These are phyloP conservation scores for Prunus padus DNA, from an alignment of 306 rosid species.

Conservation along the genomic window DNA sequence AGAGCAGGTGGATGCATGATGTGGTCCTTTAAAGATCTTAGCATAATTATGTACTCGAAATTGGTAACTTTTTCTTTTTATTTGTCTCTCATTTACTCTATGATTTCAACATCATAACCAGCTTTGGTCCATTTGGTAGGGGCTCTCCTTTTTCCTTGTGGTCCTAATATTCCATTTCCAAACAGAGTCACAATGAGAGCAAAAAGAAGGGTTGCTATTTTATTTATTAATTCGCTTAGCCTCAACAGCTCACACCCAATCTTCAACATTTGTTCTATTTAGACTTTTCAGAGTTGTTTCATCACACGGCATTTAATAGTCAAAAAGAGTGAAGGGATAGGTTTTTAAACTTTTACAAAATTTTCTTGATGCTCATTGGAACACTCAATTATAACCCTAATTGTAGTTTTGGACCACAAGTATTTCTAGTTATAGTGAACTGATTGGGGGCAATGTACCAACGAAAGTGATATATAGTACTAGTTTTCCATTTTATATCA, in stretches of 20 bases:
- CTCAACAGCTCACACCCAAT: background rate
- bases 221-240: too few species aligned
- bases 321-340: background rate
- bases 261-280: background rate
- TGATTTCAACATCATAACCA: slow-evolving; percentile 12
- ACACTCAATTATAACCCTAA: background rate
- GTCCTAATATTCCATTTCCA: background rate
- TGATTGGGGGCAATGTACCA: slow-evolving; percentile 10
- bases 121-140: background rate
- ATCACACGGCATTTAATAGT: slow-evolving; percentile 21
- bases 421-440: background rate
- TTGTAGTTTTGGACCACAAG: background rate
- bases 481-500: background rate
- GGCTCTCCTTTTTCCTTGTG: background rate
- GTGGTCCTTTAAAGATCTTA: slow-evolving; percentile 14
- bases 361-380: background rate
- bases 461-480: slow-evolving; percentile 4
- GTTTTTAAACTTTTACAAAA: background rate
- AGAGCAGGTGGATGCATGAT: background rate
- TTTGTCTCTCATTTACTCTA: background rate
- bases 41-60: slow-evolving; percentile 12
- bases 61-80: background rate
- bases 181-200: too few species aligned
- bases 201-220: background rate
- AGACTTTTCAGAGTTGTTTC: background rate